Base-by-base conservation (phyloP, 129 eudicot genomes). In the Calendula officinalis region DNA sequence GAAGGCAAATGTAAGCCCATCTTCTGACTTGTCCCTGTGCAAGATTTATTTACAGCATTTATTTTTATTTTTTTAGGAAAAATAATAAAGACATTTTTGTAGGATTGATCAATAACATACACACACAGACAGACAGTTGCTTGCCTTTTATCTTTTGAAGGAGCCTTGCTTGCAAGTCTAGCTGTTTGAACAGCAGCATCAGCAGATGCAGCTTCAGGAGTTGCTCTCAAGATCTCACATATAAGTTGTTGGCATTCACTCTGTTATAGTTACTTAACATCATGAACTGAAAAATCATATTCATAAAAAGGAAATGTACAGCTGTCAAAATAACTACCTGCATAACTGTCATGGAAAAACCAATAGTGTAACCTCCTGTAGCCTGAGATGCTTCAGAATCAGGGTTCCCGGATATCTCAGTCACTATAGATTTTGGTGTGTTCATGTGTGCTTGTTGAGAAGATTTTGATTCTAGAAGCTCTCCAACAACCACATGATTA, bases 171-270 rank as follows among this genome's bases (percentile, higher is more conserved):
- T 42, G 96, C 95, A 56, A 88, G 91, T 74, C 96, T 88, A 67
- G 99, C 99, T 50, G 99, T 88, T 81, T 92, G 99, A 45, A 77
- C 99, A 56, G 96, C 87, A 63, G 96, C 95, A 77, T 92, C 99
- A 36, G 99, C 91, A 68, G 99, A 92, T 41, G 99, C 89, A 67
- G 99, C 99, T 70, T 92, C 99, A 77, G 99, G 99, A 77, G 99
- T 92, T 52, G 99, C 99, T 71, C 99, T 85, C 62, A 92, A 70
- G 74, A 92, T 83, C 82, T 92, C 99, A 73, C 99, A 92, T 72
- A 92, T 88, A 37, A 92, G 89, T 80, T 92, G 99, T 73, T 92
- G 99, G 71, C 99, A 92, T 77, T 92, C 99, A 75, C 99, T 92
- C 99, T 92, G 74, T 54, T 32, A 66, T 47, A 48, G 56, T 66